phyloP scores from a whole-genome alignment of 2,329 filamentous ascomycete genomes.

The Chrysoporthe cubensis region DNA sequence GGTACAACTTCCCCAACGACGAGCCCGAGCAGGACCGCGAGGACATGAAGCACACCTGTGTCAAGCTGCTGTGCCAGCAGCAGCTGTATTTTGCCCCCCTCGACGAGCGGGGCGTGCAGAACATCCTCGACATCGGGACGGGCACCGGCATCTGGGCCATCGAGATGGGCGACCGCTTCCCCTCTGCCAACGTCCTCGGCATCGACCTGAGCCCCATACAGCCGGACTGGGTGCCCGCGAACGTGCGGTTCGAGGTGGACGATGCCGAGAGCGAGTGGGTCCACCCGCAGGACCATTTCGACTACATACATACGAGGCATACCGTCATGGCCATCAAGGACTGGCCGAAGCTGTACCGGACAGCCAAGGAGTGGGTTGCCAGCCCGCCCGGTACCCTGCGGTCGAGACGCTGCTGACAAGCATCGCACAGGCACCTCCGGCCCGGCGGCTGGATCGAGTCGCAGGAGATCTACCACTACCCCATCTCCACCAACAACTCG shows the following conservation, averaged over 20 bases:
- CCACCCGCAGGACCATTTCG: slow-evolving; percentile 57
- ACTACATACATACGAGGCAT: slow-evolving; percentile 63
- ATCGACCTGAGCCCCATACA: slow-evolving; percentile 52
- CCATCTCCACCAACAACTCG: slow-evolving; percentile 49
- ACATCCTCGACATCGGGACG: slow-evolving; percentile 61
- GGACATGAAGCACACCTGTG: slow-evolving; percentile 60
- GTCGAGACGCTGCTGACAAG: slow-evolving; percentile 10
- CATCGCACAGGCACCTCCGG: slow-evolving; percentile 41
- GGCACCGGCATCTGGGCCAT: slow-evolving; percentile 65
- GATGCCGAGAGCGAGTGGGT: slow-evolving; percentile 62
- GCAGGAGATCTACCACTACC: slow-evolving; percentile 48
- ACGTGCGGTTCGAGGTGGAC: slow-evolving; percentile 65
- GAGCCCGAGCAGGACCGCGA: slow-evolving; percentile 62
- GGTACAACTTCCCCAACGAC: slow-evolving; percentile 64
- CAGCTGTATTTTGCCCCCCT: slow-evolving; percentile 58
- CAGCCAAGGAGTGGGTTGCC: slow-evolving; percentile 47
- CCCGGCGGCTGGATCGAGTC: slow-evolving; percentile 58
- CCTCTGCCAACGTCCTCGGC: slow-evolving; percentile 45
- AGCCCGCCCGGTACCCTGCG: background rate
- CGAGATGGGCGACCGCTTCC: slow-evolving; percentile 52
- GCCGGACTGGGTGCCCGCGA: slow-evolving; percentile 57
- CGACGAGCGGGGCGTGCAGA: slow-evolving; percentile 46
- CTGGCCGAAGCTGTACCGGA: slow-evolving; percentile 54
- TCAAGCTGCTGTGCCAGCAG: slow-evolving; percentile 51
- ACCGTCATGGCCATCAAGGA: slow-evolving; percentile 60